Percentiles rank a stretch among this genome's conserved stretches.
phyloP scores from a whole-genome alignment of 2,329 filamentous ascomycete genomes.

The Neopestalotiopsis sp. region DNA sequence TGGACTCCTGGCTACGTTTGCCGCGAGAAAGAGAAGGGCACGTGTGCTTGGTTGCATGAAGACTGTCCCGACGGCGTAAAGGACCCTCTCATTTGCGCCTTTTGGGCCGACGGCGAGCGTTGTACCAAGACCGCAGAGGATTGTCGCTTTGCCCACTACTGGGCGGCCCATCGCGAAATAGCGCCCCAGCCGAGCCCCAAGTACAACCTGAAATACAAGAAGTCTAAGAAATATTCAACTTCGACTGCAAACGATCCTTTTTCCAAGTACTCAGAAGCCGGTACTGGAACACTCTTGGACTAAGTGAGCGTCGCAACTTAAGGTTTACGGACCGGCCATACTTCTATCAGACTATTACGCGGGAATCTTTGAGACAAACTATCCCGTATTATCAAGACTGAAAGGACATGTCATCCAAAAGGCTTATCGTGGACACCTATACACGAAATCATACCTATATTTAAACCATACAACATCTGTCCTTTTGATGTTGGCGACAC shows the following conservation, averaged over 20 bases:
- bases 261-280: neutral
- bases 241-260: neutral
- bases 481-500: too few relatives aligned
- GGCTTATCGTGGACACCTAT: too few relatives aligned
- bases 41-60: slow-evolving; percentile 24
- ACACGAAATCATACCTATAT: too few relatives aligned
- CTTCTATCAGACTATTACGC: neutral
- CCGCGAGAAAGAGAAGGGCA: slow-evolving; percentile 20
- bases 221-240: neutral
- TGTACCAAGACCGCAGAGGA: slow-evolving; percentile 23
- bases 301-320: neutral
- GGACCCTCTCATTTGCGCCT: slow-evolving; percentile 29
- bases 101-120: slow-evolving; percentile 26
- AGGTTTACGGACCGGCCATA: neutral
- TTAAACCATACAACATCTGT: too few relatives aligned
- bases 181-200: slow-evolving; percentile 11
- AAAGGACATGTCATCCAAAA: too few relatives aligned
- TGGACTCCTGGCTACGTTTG: slow-evolving; percentile 23
- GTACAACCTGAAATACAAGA: neutral
- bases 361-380: too few relatives aligned
- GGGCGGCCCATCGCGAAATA: slow-evolving; percentile 11
- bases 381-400: too few relatives aligned
- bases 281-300: neutral
- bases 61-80: slow-evolving; percentile 20
- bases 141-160: slow-evolving; percentile 28